These are phyloP conservation scores for Colletotrichum coccodes DNA, from an alignment of 2,329 filamentous ascomycete species.

Conservation along the genomic window DNA sequence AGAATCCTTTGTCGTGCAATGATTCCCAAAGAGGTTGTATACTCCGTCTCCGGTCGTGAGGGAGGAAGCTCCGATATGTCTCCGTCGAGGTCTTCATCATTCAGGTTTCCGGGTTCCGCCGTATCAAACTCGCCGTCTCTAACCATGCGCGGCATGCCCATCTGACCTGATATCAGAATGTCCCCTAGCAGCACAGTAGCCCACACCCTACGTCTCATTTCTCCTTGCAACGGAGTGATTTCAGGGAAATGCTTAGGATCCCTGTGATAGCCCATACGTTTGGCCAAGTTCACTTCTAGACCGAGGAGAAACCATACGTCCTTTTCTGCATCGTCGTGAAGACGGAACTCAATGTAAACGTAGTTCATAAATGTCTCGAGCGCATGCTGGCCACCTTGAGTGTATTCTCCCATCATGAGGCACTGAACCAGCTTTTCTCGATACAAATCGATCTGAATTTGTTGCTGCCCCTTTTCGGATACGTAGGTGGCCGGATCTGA, in stretches of 20 bases:
- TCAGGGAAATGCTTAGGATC: constrained; percentile 53
- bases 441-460: constrained; percentile 35
- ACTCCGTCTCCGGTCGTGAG: constrained; percentile 42
- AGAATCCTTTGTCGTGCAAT: constrained; percentile 36
- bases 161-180: constrained; percentile 53
- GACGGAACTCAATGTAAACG: constrained; percentile 24
- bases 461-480: constrained; percentile 34
- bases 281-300: constrained; percentile 44
- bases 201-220: constrained; percentile 59
- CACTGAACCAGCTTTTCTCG: constrained; percentile 40
- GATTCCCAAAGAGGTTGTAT: constrained; percentile 38
- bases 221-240: constrained; percentile 51
- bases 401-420: constrained; percentile 43
- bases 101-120: constrained; percentile 52
- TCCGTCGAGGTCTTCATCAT: constrained; percentile 53
- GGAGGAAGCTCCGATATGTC: constrained; percentile 47
- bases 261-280: constrained; percentile 55
- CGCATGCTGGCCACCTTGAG: constrained; percentile 33
- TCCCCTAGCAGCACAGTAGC: constrained; percentile 51
- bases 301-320: constrained; percentile 43
- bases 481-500: constrained; percentile 34
- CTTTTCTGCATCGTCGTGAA: constrained; percentile 3
- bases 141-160: constrained; percentile 57
- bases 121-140: constrained; percentile 52
- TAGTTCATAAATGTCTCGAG: constrained; percentile 27